Evolutionary conservation across 345 rosid genomes (phyloP).

Genomic region (Eucalyptus dawsonii): DNA sequence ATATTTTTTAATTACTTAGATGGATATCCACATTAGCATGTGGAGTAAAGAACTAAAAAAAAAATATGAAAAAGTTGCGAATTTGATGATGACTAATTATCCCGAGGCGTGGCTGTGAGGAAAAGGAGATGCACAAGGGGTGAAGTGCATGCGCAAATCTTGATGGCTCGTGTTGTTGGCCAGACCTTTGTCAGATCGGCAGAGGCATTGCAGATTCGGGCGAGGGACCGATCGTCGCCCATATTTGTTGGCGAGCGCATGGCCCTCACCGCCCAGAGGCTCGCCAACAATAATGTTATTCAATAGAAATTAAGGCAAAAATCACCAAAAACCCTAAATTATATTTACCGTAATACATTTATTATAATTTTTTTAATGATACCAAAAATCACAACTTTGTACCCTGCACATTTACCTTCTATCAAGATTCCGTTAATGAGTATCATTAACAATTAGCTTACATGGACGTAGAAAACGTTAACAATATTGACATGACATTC

Average conservation of each 20-base stretch:
- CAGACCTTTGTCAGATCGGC: background rate
- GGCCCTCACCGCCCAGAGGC: background rate
- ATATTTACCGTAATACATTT: too few species aligned
- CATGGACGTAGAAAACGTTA: accelerated
- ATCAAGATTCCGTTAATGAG: too few species aligned
- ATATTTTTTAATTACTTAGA: background rate
- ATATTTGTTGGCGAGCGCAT: too few species aligned
- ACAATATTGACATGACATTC: too few species aligned
- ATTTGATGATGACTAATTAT: too few species aligned
- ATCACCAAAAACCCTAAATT: too few species aligned
- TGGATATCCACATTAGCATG: background rate
- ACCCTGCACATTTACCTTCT: too few species aligned
- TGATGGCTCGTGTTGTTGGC: background rate
- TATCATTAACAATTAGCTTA: too few species aligned
- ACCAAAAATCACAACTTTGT: too few species aligned
- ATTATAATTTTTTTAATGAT: too few species aligned
- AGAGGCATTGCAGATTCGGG: background rate
- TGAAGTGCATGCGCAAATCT: background rate
- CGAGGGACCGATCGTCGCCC: background rate
- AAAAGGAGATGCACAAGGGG: background rate
- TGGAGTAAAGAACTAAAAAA: background rate
- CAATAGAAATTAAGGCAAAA: too few species aligned
- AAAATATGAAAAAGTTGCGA: background rate
- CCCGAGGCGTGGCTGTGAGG: background rate
- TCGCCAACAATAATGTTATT: background rate